Percentiles rank a stretch among this genome's conserved stretches.
These are phyloP conservation scores for Ogataea polymorpha DNA, from an alignment of 805 yeast species.

Conservation along the genomic window DNA sequence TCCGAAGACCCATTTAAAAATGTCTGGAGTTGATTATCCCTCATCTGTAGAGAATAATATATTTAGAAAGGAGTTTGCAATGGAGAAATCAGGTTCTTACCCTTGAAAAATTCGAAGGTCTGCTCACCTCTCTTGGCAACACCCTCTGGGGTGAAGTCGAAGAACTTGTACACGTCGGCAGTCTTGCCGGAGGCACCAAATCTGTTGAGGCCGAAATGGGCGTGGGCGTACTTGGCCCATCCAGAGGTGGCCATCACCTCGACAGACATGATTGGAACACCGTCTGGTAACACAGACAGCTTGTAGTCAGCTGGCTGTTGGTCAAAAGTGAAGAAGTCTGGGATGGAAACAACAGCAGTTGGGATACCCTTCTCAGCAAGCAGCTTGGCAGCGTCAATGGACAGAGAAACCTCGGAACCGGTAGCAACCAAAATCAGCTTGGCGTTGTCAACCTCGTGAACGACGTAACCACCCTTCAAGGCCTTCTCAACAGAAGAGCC, in stretches of 20 bases:
- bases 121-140: slow-evolving; percentile 80
- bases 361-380: slow-evolving; percentile 63
- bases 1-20: slow-evolving; percentile 31
- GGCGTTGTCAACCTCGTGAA: slow-evolving; percentile 54
- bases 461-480: slow-evolving; percentile 88
- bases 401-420: slow-evolving; percentile 89
- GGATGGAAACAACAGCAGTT: slow-evolving; percentile 85
- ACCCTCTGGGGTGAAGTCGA: slow-evolving; percentile 92
- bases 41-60: slow-evolving; percentile 1
- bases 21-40: slow-evolving; percentile 29
- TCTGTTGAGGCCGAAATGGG: slow-evolving; percentile 91
- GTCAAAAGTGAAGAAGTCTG: slow-evolving; percentile 90
- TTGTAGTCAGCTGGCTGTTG: slow-evolving; percentile 75
- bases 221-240: slow-evolving; percentile 95
- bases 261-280: slow-evolving; percentile 86
- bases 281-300: slow-evolving; percentile 89
- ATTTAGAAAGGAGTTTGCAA: slow-evolving; percentile 64
- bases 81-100: slow-evolving; percentile 68
- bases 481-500: slow-evolving; percentile 93
- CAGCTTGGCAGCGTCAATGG: slow-evolving; percentile 77
- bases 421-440: slow-evolving; percentile 82
- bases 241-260: slow-evolving; percentile 91
- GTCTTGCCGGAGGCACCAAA: slow-evolving; percentile 97
- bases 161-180: slow-evolving; percentile 72
- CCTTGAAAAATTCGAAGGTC: slow-evolving; percentile 81